Evolutionary conservation across 495 filamentous ascomycete species (phyloP), one percentile per base, ranked within the genome.

Genomic region (Darksidea phi): DNA sequence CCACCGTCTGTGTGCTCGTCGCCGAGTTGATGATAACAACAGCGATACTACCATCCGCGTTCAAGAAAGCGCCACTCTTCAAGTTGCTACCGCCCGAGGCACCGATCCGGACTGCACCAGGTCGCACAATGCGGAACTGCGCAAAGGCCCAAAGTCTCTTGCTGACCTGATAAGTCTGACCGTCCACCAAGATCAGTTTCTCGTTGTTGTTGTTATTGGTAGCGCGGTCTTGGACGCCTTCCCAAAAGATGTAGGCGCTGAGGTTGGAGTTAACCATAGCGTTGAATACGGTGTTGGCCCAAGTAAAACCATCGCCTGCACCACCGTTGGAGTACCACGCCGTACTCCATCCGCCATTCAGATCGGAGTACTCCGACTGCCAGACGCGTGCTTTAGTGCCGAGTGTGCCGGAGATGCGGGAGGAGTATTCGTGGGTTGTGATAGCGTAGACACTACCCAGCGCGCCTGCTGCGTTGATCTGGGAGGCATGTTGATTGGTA

Each of bases 151-250:
- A 67, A 11, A 67, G 55, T 0, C 64, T 32, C 42, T 67, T 67
- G 18, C 20, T 24, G 32, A 67, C 64, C 1, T 12, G 13, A 28
- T 59, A 64, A 13, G 3, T 56, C 50, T 59, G 54, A 3, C 56
- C 56, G 17, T 63, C 59, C 25, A 67, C 46, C 0, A 63, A 38
- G 17, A 67, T 67, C 12, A 67, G 32, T 28, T 63, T 64, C 47
- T 67, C 59, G 50, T 67, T 67, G 43, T 64, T 60, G 28, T 63
- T 75, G 34, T 74, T 75, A 60, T 72, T 75, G 1, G 76, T 75
- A 68, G 74, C 75, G 15, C 64, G 64, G 54, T 67, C 64, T 49
- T 79, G 77, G 36, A 78, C 74, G n/a, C 64, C 64, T 23, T 60
- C 59, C 64, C 64, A 67, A 43, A 55, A 67, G 15, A 67, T 17